Base-by-base conservation (phyloP, 2,329 filamentous ascomycete genomes). In the Salinomyces thailandicus region DNA sequence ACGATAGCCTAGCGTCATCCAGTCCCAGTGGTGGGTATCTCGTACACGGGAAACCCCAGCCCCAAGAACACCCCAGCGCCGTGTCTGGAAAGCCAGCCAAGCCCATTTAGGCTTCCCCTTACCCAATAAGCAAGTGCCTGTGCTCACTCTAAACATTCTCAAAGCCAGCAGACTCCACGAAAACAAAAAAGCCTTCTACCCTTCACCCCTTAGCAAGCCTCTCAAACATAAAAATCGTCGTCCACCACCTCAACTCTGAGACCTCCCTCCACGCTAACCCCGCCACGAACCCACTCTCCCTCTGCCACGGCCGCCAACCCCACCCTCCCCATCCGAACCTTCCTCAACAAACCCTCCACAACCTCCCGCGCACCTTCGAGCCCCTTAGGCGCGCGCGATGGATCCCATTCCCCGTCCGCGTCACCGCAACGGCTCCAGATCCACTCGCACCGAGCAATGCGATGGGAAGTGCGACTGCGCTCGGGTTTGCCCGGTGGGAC, bases 371-470 rank as follows among this genome's bases (percentile, higher is more conserved):
- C 87, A 1, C 84, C 85, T 24, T 77, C 69, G 35, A 93, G 72
- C 7, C 51, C 80, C 33, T 66, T 68, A 8, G 9, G 9, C 45
- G 79, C 78, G 44, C 73, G 77, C 48, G 75, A 68, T 3, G 69
- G 70, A 33, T 94, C 85, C 69, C 93, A 91, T 37, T 94, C 85
- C 22, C 85, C 86, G 37, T 93, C 83, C 8, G 81, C 77, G 39
- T 86, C 80, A 2, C 79, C 85, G 55, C 81, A 94, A 42, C 82
- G 77, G 43, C 85, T 78, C 91, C 91, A 98, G 32, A 81, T 77
- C 91, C 91, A 98, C 56, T 98, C 91, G 34, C 87, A 84, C 22
- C 91, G 73, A 2, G 91, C 91, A 43, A 98, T 96, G n/a, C 87
- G 79, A 57, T 98, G 91, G 35, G 82, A 89, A 47, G 83, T 64